These are phyloP conservation scores for Blakeslea trispora DNA, from an alignment of 371 early-diverging fungal species.

Conservation along the genomic window DNA sequence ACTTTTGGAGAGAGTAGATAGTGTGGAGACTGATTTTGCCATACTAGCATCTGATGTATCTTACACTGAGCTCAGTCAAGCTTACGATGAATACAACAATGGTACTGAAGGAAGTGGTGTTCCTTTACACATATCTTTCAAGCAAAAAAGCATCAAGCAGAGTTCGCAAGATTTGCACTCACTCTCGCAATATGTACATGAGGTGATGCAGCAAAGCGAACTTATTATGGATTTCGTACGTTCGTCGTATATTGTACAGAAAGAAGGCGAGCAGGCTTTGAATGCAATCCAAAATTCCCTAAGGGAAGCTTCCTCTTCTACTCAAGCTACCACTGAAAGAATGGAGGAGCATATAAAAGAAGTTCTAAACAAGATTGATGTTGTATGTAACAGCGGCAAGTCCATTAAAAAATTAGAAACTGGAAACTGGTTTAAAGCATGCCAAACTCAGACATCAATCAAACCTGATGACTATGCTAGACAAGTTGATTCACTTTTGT, in stretches of 20 bases:
- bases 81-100: slow-evolving; percentile 12
- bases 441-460: slow-evolving; percentile 14
- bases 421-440: slow-evolving; percentile 17
- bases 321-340: neutral
- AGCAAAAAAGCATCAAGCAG: slow-evolving; percentile 10
- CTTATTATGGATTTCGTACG: slow-evolving; percentile 11
- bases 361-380: slow-evolving; percentile 6
- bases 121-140: slow-evolving; percentile 13
- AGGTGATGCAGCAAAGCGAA: slow-evolving; percentile 28
- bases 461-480: slow-evolving; percentile 20
- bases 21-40: neutral
- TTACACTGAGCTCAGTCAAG: slow-evolving; percentile 15
- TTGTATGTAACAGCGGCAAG: slow-evolving; percentile 1
- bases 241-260: slow-evolving; percentile 11
- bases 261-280: slow-evolving; percentile 26
- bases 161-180: slow-evolving; percentile 19
- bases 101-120: slow-evolving; percentile 1
- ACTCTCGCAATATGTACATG: slow-evolving; percentile 24
- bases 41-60: slow-evolving; percentile 15
- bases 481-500: slow-evolving; percentile 20
- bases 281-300: slow-evolving; percentile 25
- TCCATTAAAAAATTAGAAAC: slow-evolving; percentile 6
- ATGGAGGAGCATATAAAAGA: slow-evolving; percentile 3
- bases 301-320: slow-evolving; percentile 13
- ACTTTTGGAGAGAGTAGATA: neutral